Conservation (phyloP, 495 filamentous ascomycete genomes). For the Aspergillus steynii region DNA sequence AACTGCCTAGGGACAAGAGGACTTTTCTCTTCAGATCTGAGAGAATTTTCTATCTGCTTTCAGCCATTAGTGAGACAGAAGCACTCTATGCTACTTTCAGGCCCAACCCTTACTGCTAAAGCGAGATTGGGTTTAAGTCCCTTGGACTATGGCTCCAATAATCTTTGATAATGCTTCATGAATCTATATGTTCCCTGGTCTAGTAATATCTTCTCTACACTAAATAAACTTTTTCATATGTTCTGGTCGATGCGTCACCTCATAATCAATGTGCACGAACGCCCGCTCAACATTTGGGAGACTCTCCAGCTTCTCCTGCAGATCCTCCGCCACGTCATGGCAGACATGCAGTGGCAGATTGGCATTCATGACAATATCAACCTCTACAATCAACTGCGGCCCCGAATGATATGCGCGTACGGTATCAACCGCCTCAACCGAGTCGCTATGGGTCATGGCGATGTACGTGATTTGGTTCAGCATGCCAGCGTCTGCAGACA, state of each 20-base stretch:
- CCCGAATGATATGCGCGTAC: constrained; percentile 93
- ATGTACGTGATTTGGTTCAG: constrained; percentile 96
- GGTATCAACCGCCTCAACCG: constrained; percentile 84
- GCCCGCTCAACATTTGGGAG: constrained; percentile 90
- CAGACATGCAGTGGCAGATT: constrained; percentile 67
- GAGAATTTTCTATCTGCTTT: too few relatives aligned
- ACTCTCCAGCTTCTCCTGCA: constrained; percentile 92
- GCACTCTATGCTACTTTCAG: too few relatives aligned
- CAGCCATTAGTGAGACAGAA: too few relatives aligned
- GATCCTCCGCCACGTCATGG: constrained; percentile 89
- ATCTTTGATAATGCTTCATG: too few relatives aligned
- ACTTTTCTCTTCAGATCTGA: too few relatives aligned
- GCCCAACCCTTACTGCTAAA: too few relatives aligned
- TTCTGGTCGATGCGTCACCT: constrained; percentile 93
- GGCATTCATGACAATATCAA: constrained; percentile 84
- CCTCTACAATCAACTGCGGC: constrained; percentile 84
- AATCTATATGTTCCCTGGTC: too few relatives aligned
- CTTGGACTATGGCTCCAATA: too few relatives aligned
- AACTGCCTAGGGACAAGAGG: too few relatives aligned
- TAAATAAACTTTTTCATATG: constrained; percentile 63
- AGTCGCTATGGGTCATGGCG: constrained; percentile 80
- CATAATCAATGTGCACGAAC: constrained; percentile 97
- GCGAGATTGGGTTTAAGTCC: too few relatives aligned
- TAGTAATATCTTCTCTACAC: background rate
- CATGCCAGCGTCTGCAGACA: constrained; percentile 78